Conservation (phyloP, 2,329 filamentous ascomycete species). For the Penicillium sclerotiorum region DNA sequence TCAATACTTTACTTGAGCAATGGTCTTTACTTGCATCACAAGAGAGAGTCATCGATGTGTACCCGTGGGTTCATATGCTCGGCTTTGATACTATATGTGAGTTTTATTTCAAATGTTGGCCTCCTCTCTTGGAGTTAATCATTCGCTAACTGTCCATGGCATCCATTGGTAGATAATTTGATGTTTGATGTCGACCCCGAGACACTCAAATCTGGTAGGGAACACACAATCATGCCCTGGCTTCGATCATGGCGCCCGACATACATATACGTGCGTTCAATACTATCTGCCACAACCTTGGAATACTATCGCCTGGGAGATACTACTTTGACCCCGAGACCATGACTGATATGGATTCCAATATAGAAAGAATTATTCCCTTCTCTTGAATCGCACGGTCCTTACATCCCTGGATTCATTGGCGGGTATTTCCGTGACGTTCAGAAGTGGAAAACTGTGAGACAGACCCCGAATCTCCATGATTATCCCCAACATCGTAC, state of each 20-base stretch:
- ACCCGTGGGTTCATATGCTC: neutral
- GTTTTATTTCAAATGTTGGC: neutral
- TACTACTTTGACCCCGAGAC: neutral
- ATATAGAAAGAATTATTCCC: neutral
- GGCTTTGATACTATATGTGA: neutral
- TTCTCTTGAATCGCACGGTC: neutral
- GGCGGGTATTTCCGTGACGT: neutral
- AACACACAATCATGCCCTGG: neutral
- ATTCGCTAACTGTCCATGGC: neutral
- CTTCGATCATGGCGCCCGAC: neutral
- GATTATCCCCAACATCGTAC: neutral
- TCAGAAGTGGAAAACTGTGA: neutral
- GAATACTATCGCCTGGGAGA: no score
- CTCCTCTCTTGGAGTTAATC: neutral
- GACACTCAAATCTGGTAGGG: neutral
- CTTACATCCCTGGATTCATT: neutral
- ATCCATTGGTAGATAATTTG: neutral
- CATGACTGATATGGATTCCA: no score
- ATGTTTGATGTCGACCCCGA: slow-evolving; percentile 3
- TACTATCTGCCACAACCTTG: no score
- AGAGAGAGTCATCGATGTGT: neutral
- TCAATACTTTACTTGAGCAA: neutral
- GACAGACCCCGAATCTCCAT: neutral
- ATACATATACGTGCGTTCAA: neutral
- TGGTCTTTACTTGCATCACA: neutral